Conservation (phyloP, 768 basidiomycete species). For the Pulveroboletus sp. region DNA sequence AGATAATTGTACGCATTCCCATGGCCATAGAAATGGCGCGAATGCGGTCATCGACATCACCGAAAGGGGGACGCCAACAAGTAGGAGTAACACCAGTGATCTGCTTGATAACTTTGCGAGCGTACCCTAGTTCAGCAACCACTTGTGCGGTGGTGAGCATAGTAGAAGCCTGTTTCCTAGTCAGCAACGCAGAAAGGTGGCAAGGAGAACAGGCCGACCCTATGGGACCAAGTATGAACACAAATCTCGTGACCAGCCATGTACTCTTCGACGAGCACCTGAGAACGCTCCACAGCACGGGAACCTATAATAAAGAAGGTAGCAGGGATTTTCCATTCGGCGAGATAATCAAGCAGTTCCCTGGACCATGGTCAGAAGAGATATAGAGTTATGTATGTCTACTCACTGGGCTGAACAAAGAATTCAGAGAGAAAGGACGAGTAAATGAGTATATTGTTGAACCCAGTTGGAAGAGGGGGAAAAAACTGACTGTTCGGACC, state of each 20-base stretch:
- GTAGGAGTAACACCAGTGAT: constrained; percentile 74
- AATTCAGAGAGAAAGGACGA: not conserved
- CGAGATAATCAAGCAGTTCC: constrained; percentile 68
- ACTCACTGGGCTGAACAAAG: constrained; percentile 48
- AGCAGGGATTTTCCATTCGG: constrained; percentile 54
- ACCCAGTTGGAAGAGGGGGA: not conserved
- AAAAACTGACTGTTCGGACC: constrained; percentile 66
- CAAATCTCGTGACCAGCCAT: constrained; percentile 77
- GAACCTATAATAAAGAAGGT: constrained; percentile 94
- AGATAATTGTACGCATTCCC: constrained; percentile 88
- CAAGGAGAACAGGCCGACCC: constrained; percentile 31
- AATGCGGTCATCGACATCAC: constrained; percentile 91
- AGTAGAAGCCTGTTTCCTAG: constrained; percentile 49
- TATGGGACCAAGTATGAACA: constrained; percentile 91
- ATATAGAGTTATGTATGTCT: not conserved
- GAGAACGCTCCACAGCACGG: constrained; percentile 74
- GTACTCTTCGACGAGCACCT: constrained; percentile 73
- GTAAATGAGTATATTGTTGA: constrained; percentile 4
- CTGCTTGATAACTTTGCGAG: constrained; percentile 75
- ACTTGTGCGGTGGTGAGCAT: constrained; percentile 74
- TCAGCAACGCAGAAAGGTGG: constrained; percentile 8
- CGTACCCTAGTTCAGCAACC: constrained; percentile 93
- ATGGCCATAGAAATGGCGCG: constrained; percentile 86
- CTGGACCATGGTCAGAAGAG: constrained; percentile 29
- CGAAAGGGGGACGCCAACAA: constrained; percentile 76